These are phyloP conservation scores for Lathyrus tuberosus DNA, from an alignment of 306 rosid genomes.

Conservation along the genomic window DNA sequence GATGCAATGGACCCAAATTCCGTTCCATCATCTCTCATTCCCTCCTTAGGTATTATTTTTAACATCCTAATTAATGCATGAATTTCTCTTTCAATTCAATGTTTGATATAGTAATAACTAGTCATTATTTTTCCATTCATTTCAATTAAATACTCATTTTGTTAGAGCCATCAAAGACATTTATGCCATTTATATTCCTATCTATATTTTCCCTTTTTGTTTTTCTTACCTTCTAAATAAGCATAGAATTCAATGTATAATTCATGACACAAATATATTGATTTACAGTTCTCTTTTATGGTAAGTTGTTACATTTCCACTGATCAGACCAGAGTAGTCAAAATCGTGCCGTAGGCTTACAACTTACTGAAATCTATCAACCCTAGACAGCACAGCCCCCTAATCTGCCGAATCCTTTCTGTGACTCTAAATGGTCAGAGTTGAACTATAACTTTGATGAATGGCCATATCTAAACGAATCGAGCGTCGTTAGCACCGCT, in stretches of 20 bases:
- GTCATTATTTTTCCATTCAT: background rate
- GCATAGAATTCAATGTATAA: conserved; percentile 2
- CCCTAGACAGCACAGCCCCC: background rate
- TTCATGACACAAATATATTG: background rate
- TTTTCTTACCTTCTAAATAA: background rate
- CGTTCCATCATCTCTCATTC: conserved; percentile 3
- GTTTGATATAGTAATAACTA: too few relatives aligned
- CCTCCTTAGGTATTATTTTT: conserved; percentile 52
- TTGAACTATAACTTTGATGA: conserved; percentile 4
- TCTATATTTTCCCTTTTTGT: background rate
- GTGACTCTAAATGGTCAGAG: conserved; percentile 3
- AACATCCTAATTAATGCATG: background rate
- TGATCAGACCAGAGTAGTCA: conserved; percentile 9
- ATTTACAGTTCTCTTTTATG: background rate
- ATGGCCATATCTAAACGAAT: too few relatives aligned
- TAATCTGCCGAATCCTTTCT: conserved; percentile 14
- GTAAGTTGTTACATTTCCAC: background rate
- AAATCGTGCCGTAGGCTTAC: background rate
- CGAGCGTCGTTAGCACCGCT: too few relatives aligned
- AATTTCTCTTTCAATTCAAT: background rate
- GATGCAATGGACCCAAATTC: background rate
- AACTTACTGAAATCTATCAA: background rate
- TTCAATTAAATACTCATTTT: too few relatives aligned
- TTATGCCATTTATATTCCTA: background rate
- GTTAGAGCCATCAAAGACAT: background rate